phyloP scores from a whole-genome alignment of 768 basidiomycete genomes.

The Lyophyllum decastes region DNA sequence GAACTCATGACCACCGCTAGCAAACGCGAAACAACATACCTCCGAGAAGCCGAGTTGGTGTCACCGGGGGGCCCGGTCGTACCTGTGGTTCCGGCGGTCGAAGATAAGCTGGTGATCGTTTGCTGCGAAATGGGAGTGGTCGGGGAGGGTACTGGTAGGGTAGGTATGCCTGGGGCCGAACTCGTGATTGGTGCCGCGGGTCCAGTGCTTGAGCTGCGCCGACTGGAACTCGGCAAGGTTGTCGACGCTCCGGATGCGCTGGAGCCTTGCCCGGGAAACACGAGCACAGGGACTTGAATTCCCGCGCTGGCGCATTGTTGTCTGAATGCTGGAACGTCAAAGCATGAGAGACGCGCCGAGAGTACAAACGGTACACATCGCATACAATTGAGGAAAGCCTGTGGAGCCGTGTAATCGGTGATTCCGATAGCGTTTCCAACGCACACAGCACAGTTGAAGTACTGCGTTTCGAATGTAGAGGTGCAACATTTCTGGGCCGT shows the following conservation, averaged over 20 bases:
- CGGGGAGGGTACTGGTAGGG: not conserved
- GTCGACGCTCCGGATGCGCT: not conserved
- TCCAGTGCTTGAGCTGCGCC: not conserved
- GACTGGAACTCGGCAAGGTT: not conserved
- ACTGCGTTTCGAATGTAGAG: slow-evolving; percentile 34
- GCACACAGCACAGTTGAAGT: slow-evolving; percentile 45
- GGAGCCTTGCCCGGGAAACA: slow-evolving; percentile 22
- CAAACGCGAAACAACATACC: not conserved
- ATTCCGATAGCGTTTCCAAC: slow-evolving; percentile 24
- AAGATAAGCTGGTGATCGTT: not conserved
- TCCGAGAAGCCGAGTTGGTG: not conserved
- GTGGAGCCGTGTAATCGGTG: slow-evolving; percentile 29
- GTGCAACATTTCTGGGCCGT: slow-evolving; percentile 37
- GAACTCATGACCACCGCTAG: not conserved
- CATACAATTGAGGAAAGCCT: slow-evolving; percentile 25
- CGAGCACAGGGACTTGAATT: slow-evolving; percentile 23
- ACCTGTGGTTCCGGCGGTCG: not conserved
- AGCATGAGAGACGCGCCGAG: not conserved
- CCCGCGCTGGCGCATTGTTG: slow-evolving; percentile 23
- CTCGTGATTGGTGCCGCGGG: not conserved
- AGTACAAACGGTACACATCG: not conserved
- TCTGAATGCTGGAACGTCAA: slow-evolving; percentile 16
- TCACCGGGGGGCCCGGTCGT: not conserved
- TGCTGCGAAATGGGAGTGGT: not conserved
- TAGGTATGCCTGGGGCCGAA: not conserved